Evolutionary conservation across 768 basidiomycete genomes (phyloP), one percentile per base, ranked within the genome.

Genomic region (Sarcodon sp.): DNA sequence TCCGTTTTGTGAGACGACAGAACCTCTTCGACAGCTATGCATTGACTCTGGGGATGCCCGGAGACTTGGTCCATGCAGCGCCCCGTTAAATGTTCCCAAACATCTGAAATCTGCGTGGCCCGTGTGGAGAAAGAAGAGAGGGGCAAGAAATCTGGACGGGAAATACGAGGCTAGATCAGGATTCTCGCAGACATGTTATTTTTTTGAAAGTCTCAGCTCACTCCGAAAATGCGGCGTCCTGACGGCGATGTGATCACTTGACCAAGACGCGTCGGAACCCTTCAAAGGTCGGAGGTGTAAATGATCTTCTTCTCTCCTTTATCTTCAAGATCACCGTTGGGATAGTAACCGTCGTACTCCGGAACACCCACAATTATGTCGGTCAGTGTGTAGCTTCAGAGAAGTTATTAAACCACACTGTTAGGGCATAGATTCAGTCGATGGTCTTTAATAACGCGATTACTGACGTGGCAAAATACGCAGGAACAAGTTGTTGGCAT

Each of bases 31-130:
- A n/a, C n/a, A n/a, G n/a, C n/a, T 38, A 37, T 51, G 48, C 3
- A 51, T 45, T 8, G 50, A 51, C 27, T 51, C 48, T 9, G 35
- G 37, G 16, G 50, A 51, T 18, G 37, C 36, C 11, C 18, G 7
- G 12, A 43, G 35, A 9, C 13, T 16, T 6, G 21, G 13, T 7
- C 6, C 35, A 27, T n/a, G 37, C 32, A n/a, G 10, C 7, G 13
- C 34, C 34, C 4, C 33, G 5, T 16, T 18, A 7, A 3, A 7
- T 12, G 45, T 37, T 31, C 32, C 16, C 35, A 50, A 37, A 6
- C 45, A 44, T 12, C 27, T 12, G 36, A 46, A 51, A 8, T 47
- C 39, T 16, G 48, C 38, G 6, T 48, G 11, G 3, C 43, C 39
- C 12, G 50, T 48, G 46, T 51, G 48, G 16, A 48, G 18, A 36